Evolutionary conservation across 202 grass and related monocot genomes (phyloP).

Genomic region (Cymbopogon flexuosus): DNA sequence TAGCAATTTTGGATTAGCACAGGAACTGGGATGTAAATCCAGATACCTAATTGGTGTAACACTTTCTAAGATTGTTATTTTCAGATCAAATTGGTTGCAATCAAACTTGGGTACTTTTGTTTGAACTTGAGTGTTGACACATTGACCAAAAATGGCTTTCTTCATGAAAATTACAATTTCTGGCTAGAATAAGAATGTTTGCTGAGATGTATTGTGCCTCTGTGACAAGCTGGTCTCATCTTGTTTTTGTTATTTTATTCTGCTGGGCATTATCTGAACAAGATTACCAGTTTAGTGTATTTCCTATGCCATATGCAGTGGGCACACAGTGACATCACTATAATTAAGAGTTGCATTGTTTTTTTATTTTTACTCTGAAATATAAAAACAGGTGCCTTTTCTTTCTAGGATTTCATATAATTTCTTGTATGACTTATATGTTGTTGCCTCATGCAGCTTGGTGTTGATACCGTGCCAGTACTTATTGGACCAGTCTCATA

Average conservation of each 20-base stretch:
- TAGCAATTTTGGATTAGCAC: not conserved
- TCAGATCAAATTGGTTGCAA: not conserved
- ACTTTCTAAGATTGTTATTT: not conserved
- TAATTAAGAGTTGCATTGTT: not conserved
- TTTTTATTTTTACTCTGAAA: not conserved
- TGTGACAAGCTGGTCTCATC: not conserved
- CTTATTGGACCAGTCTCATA: slow-evolving; percentile 93
- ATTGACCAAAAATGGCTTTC: not conserved
- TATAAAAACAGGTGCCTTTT: not conserved
- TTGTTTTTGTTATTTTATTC: not conserved
- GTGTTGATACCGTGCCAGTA: slow-evolving; percentile 68
- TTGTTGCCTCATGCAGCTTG: slow-evolving; percentile 51
- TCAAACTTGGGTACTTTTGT: not conserved
- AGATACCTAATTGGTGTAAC: not conserved
- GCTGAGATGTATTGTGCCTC: not conserved
- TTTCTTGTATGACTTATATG: slow-evolving; percentile 21
- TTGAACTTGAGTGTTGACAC: not conserved
- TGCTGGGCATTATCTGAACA: not conserved
- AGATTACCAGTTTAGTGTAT: not conserved
- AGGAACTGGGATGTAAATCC: not conserved
- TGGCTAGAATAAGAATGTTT: not conserved
- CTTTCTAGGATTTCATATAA: not conserved
- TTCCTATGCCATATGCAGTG: not conserved
- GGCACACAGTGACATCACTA: not conserved
- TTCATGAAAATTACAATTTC: not conserved